Conservation (phyloP, 192 early-diverging fungal genomes). For the Backusella westeae region DNA sequence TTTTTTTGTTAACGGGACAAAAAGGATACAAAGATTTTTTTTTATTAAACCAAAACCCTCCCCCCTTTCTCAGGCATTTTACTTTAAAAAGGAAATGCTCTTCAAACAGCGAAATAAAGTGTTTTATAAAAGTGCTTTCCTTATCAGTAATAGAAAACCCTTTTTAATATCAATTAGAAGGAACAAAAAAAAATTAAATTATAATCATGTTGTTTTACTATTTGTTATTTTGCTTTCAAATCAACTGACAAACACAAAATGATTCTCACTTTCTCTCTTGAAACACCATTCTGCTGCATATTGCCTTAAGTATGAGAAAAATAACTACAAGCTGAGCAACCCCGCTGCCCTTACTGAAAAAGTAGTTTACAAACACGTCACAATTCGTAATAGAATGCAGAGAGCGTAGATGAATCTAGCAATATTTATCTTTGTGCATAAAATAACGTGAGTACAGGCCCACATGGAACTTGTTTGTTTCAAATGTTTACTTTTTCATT, state of each 20-base stretch:
- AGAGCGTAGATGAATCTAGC: conserved; percentile 62
- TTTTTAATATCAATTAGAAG: background rate
- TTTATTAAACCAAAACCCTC: background rate
- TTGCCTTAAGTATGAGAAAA: background rate
- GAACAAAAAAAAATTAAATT: background rate
- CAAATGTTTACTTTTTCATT: conserved; percentile 3
- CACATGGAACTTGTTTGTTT: conserved; percentile 42
- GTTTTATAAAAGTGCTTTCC: background rate
- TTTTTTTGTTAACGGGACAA: background rate
- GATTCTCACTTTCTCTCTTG: background rate
- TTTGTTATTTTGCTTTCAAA: background rate
- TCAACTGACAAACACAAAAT: background rate
- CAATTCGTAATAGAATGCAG: conserved; percentile 9
- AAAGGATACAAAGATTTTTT: background rate
- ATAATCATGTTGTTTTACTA: background rate
- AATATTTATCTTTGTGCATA: conserved; percentile 71
- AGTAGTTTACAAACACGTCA: conserved; percentile 61
- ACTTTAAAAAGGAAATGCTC: background rate
- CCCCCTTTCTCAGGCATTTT: background rate
- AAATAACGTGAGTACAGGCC: conserved; percentile 27
- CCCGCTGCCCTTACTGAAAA: conserved; percentile 42
- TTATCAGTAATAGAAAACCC: background rate
- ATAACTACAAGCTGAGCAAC: background rate
- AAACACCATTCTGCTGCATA: background rate
- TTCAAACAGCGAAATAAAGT: background rate